These are phyloP conservation scores for Aphanomyces stellatus DNA, from an alignment of 352 stramenopile species.

Conservation along the genomic window DNA sequence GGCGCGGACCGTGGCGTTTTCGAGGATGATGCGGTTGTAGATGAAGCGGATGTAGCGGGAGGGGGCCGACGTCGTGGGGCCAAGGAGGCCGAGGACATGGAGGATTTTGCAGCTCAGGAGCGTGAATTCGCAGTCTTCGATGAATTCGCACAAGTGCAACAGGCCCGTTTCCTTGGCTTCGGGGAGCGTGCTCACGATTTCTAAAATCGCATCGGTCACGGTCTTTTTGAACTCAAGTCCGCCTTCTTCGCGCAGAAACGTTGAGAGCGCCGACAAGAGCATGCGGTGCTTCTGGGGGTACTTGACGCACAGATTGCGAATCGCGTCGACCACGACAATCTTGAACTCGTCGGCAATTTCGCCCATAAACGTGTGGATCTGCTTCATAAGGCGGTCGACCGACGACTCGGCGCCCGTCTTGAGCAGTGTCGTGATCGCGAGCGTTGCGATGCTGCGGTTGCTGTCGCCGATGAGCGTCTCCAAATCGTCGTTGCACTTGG, in stretches of 20 bases:
- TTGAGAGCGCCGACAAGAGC: conserved; percentile 96
- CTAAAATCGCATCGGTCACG: conserved; percentile 97
- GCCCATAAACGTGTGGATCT: conserved; percentile 98
- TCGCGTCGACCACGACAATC: conserved; percentile 96
- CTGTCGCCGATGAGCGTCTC: conserved; percentile 95
- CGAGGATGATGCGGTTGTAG: conserved; percentile 99
- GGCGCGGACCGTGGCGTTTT: conserved; percentile 95
- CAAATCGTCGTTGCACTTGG: conserved; percentile 98
- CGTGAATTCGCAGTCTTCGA: conserved; percentile 95
- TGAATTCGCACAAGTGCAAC: conserved; percentile 99
- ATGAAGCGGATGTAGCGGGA: conserved; percentile 99
- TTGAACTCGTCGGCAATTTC: conserved; percentile 99
- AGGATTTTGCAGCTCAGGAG: conserved; percentile 91
- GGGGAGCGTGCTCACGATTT: conserved; percentile 94
- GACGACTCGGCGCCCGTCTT: conserved; percentile 96
- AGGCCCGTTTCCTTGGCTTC: conserved; percentile 96
- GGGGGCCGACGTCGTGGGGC: conserved; percentile 89
- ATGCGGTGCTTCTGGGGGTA: conserved; percentile 97
- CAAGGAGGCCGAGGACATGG: conserved; percentile 92
- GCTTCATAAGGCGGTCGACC: conserved; percentile 94
- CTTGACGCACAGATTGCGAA: conserved; percentile 97
- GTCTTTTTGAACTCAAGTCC: conserved; percentile 99
- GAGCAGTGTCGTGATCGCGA: conserved; percentile 98
- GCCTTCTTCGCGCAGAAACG: conserved; percentile 94
- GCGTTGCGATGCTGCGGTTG: conserved; percentile 97